phyloP scores from a whole-genome alignment of 164 flowering plant genomes.

The Paratinospora sagittata region DNA sequence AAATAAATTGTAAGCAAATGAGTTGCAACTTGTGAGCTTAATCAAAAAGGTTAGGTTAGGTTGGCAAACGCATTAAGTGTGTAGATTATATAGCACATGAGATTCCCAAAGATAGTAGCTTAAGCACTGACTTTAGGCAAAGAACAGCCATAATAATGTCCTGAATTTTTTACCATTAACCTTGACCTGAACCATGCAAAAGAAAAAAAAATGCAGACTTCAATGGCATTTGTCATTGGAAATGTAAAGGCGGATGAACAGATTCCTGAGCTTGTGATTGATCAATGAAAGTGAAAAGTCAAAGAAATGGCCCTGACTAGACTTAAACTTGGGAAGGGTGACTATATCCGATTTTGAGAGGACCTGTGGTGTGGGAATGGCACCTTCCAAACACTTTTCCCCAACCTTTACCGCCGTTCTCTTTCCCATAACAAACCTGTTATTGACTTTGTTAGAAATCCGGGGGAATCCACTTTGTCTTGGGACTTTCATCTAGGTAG shows the following conservation, averaged over 20 bases:
- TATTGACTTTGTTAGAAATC: too few relatives aligned
- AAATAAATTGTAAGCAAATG: too few relatives aligned
- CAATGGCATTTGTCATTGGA: not conserved
- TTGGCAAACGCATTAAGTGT: not conserved
- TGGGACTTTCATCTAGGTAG: too few relatives aligned
- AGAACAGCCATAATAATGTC: too few relatives aligned
- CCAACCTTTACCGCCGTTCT: too few relatives aligned
- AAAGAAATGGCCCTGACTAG: too few relatives aligned
- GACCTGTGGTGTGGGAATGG: too few relatives aligned
- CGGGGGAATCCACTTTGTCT: too few relatives aligned
- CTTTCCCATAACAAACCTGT: too few relatives aligned
- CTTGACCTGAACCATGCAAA: not conserved
- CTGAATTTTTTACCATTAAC: not conserved
- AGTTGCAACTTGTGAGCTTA: not conserved
- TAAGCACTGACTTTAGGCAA: not conserved
- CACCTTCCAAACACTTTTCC: too few relatives aligned
- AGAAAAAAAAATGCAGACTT: not conserved
- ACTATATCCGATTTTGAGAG: too few relatives aligned
- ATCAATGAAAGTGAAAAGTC: not conserved
- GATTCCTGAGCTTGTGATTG: not conserved
- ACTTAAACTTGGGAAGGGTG: too few relatives aligned
- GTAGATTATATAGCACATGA: not conserved
- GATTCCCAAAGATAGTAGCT: not conserved
- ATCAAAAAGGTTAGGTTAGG: not conserved
- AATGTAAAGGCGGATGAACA: not conserved